Percentiles rank a stretch among this genome's conserved stretches.
Evolutionary conservation across 306 rosid species (phyloP).

Genomic region (Astragalus membranaceus): DNA sequence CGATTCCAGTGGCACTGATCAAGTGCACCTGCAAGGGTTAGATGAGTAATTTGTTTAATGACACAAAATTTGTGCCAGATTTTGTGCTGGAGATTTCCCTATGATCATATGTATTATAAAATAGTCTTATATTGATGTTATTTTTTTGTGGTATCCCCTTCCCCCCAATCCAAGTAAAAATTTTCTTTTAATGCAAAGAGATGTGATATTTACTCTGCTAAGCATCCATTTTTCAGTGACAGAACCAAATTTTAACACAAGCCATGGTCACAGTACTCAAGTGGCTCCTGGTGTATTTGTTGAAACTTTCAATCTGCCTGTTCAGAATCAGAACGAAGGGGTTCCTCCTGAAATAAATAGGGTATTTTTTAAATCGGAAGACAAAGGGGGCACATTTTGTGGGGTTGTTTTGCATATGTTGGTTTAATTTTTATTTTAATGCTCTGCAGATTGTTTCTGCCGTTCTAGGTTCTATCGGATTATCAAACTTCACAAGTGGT

Average conservation of each 20-base stretch:
- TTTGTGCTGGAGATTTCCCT: neutral
- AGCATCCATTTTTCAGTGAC: constrained; percentile 41
- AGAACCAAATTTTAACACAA: constrained; percentile 72
- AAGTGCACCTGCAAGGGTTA: constrained; percentile 13
- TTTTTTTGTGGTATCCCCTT: neutral
- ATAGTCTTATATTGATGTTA: neutral
- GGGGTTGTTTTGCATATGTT: constrained; percentile 15
- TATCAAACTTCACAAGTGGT: constrained; percentile 52
- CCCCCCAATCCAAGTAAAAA: neutral
- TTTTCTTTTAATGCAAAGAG: neutral
- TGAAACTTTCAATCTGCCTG: constrained; percentile 84
- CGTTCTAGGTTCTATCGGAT: constrained; percentile 81
- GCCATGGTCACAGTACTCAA: constrained; percentile 58
- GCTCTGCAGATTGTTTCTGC: constrained; percentile 68
- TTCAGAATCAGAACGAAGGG: constrained; percentile 85
- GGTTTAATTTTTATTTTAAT: constrained; percentile 12
- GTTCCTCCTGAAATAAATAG: constrained; percentile 65
- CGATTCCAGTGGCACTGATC: neutral
- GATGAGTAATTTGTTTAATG: neutral
- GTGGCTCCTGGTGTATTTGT: constrained; percentile 79
- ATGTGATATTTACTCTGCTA: constrained; percentile 21
- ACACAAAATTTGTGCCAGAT: neutral
- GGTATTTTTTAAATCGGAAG: constrained; percentile 42
- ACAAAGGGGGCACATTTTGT: constrained; percentile 7
- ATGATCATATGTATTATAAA: neutral